Evolutionary conservation across 768 basidiomycete genomes (phyloP).

Genomic region (Phylloporus arenicola): DNA sequence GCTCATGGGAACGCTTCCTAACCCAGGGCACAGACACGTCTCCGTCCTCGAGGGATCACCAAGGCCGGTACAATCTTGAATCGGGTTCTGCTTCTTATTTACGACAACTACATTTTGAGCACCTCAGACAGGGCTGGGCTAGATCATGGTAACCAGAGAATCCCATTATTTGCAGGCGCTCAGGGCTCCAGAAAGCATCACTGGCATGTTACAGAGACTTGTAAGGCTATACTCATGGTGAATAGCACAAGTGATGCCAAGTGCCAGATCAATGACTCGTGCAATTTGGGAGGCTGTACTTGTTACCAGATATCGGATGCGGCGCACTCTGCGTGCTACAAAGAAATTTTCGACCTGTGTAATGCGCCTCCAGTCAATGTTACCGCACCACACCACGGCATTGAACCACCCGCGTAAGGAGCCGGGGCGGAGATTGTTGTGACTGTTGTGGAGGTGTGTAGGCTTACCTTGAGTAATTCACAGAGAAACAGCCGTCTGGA

Average conservation of each 20-base stretch:
- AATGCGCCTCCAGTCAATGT: conserved; percentile 5
- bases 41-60: conserved; percentile 44
- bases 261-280: conserved; percentile 15
- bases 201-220: conserved; percentile 21
- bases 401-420: not conserved
- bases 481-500: not conserved
- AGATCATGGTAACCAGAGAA: conserved; percentile 21
- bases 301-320: conserved; percentile 9
- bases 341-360: conserved; percentile 16
- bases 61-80: conserved; percentile 35
- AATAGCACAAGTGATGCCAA: conserved; percentile 8
- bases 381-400: conserved; percentile 8
- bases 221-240: conserved; percentile 29
- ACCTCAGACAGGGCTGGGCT: conserved; percentile 38
- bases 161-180: conserved; percentile 23
- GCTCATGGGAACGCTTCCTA: conserved; percentile 26
- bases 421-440: conserved; percentile 29
- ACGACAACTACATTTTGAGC: conserved; percentile 39
- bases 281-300: conserved; percentile 20
- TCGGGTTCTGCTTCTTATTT: conserved; percentile 38
- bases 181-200: conserved; percentile 24
- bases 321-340: conserved; percentile 2
- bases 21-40: conserved; percentile 27
- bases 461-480: conserved; percentile 1
- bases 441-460: not conserved